Conservation (phyloP, 768 basidiomycete species). For the Podaxis sp. region DNA sequence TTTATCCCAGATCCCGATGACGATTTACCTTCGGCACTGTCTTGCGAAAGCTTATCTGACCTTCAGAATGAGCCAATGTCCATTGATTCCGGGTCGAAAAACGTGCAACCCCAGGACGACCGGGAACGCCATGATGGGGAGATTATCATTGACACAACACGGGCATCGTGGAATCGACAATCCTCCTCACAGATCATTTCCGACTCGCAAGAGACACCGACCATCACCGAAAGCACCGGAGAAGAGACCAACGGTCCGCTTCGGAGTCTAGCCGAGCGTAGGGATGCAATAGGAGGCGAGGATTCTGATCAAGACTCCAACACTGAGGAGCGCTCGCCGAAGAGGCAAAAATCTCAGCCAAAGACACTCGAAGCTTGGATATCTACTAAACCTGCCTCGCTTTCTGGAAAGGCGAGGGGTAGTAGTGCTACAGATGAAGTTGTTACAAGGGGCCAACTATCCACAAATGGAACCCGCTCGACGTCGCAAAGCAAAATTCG, state of each 20-base stretch:
- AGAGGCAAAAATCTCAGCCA: conserved; percentile 31
- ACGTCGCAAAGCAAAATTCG: not conserved
- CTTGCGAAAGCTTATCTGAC: not conserved
- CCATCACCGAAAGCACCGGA: not conserved
- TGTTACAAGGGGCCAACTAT: not conserved
- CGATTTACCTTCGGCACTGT: not conserved
- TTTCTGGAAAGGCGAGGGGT: not conserved
- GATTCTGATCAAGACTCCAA: not conserved
- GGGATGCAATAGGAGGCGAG: not conserved
- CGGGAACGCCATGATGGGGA: not conserved
- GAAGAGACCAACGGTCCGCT: not conserved
- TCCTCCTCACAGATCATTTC: conserved; percentile 24
- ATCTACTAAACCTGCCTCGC: not conserved
- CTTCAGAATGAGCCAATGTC: conserved; percentile 11
- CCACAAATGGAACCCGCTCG: not conserved
- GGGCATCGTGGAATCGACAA: conserved; percentile 24
- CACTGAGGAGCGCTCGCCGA: conserved; percentile 30
- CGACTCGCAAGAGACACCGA: not conserved
- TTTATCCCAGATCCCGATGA: conserved; percentile 17
- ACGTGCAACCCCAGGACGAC: not conserved
- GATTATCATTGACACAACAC: conserved; percentile 23
- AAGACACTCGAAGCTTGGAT: conserved; percentile 3
- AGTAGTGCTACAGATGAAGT: not conserved
- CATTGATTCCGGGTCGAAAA: conserved; percentile 17
- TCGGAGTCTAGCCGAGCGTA: not conserved